Evolutionary conservation across 2,329 filamentous ascomycete genomes (phyloP).

Genomic region (Trichoderma sp.): DNA sequence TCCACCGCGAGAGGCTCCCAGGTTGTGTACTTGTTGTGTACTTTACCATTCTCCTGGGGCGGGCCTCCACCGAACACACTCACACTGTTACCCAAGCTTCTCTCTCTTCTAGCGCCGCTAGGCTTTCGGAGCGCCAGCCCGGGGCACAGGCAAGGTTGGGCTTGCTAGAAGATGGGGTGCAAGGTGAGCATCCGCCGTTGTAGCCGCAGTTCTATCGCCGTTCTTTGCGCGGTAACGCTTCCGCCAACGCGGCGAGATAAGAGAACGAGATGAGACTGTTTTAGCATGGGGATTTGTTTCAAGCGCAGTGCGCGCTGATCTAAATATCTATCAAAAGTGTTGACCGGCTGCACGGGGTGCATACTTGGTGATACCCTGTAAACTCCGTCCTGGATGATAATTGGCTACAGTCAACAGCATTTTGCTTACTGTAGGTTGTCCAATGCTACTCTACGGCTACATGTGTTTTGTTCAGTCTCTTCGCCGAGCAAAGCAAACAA

Average conservation of each 20-base stretch:
- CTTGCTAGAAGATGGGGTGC: background rate
- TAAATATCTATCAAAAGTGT: background rate
- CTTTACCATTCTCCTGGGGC: background rate
- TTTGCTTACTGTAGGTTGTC: background rate
- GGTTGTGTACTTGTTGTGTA: background rate
- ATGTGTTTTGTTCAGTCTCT: background rate
- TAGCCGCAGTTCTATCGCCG: constrained; percentile 2
- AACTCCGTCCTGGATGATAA: background rate
- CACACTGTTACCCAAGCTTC: background rate
- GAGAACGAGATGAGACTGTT: background rate
- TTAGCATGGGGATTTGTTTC: background rate
- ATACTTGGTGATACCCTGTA: constrained; percentile 6
- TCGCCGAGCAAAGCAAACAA: constrained; percentile 12
- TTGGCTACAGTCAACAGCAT: background rate
- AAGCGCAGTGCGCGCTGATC: constrained; percentile 11
- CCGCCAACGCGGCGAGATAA: constrained; percentile 3
- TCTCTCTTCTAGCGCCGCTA: background rate
- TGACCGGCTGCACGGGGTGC: constrained; percentile 16
- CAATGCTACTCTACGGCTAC: background rate
- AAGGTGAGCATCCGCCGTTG: constrained; percentile 3
- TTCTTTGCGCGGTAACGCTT: background rate
- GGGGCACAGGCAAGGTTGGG: background rate
- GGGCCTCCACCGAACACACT: background rate
- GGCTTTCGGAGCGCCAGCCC: background rate
- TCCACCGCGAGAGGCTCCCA: constrained; percentile 30